Evolutionary conservation across 345 rosid species (phyloP).

Genomic region (Salix dunnii): DNA sequence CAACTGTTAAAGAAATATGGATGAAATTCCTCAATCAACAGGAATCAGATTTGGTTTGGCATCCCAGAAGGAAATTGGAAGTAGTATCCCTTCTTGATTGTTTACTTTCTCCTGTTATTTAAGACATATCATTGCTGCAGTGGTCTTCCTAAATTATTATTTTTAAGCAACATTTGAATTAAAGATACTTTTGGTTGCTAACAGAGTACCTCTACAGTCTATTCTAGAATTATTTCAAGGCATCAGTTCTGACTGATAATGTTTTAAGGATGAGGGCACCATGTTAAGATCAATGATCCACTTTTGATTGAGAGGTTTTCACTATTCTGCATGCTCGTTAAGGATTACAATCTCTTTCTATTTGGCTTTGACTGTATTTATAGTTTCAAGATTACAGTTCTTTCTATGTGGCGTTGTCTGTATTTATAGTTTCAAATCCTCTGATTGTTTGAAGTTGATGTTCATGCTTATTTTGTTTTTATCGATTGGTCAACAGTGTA

Average conservation of each 20-base stretch:
- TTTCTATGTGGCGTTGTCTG: not conserved
- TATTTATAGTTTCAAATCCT: not conserved
- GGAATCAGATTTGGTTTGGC: constrained; percentile 75
- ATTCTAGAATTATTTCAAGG: not conserved
- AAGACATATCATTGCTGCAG: not conserved
- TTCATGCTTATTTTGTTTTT: constrained; percentile 6
- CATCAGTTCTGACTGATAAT: not conserved
- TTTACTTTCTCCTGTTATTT: not conserved
- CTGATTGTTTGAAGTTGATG: not conserved
- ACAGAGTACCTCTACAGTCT: not conserved
- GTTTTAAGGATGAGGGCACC: too few species aligned
- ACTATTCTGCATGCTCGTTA: not conserved
- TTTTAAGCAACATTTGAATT: not conserved
- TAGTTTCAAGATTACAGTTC: not conserved
- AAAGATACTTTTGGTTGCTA: not conserved
- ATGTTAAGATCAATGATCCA: not conserved
- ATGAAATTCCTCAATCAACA: constrained; percentile 39
- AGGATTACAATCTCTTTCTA: not conserved
- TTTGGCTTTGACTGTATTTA: not conserved
- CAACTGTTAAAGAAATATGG: constrained; percentile 40
- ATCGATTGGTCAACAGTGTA: constrained; percentile 30
- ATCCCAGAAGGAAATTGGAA: constrained; percentile 63
- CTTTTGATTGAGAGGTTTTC: not conserved
- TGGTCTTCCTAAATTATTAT: not conserved
- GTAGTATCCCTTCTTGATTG: constrained; percentile 28